Conservation (phyloP, 805 yeast genomes). For the Candida qinlingensis region DNA sequence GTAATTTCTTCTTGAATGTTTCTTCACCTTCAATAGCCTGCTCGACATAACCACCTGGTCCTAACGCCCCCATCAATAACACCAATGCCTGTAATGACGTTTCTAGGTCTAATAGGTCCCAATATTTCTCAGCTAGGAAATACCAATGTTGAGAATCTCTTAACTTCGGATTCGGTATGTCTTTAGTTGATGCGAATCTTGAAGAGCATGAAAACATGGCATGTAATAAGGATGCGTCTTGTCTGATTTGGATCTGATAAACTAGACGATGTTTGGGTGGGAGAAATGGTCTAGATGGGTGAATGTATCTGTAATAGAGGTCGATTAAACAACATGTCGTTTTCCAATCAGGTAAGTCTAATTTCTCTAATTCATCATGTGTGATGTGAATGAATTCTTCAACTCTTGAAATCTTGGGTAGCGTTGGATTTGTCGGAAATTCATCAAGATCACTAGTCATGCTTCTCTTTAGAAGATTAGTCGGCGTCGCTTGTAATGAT, state of each 20-base stretch:
- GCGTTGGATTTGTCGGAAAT: not conserved
- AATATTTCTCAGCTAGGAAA: slow-evolving; percentile 28
- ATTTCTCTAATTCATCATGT: slow-evolving; percentile 26
- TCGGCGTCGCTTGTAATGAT: not conserved
- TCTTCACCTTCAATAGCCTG: slow-evolving; percentile 26
- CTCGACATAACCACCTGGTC: slow-evolving; percentile 25
- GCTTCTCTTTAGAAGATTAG: slow-evolving; percentile 2
- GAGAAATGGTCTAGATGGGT: slow-evolving; percentile 31
- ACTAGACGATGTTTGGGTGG: slow-evolving; percentile 32
- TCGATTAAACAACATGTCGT: slow-evolving; percentile 31
- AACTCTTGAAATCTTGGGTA: slow-evolving; percentile 9
- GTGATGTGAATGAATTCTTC: slow-evolving; percentile 19
- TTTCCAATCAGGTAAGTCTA: slow-evolving; percentile 34
- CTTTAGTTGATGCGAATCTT: slow-evolving; percentile 27
- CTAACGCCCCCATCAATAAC: slow-evolving; percentile 26
- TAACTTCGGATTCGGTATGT: slow-evolving; percentile 21
- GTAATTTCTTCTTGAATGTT: slow-evolving; percentile 17
- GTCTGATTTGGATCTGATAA: slow-evolving; percentile 25
- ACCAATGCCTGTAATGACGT: slow-evolving; percentile 26
- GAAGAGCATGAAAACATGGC: slow-evolving; percentile 33
- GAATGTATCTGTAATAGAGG: slow-evolving; percentile 36
- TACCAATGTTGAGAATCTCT: slow-evolving; percentile 35
- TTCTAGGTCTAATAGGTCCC: slow-evolving; percentile 26
- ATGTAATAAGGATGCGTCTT: slow-evolving; percentile 27
- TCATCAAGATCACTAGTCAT: slow-evolving; percentile 4